These are phyloP conservation scores for Aspergillus puulaauensis DNA, from an alignment of 2,329 filamentous ascomycete species.

Conservation along the genomic window DNA sequence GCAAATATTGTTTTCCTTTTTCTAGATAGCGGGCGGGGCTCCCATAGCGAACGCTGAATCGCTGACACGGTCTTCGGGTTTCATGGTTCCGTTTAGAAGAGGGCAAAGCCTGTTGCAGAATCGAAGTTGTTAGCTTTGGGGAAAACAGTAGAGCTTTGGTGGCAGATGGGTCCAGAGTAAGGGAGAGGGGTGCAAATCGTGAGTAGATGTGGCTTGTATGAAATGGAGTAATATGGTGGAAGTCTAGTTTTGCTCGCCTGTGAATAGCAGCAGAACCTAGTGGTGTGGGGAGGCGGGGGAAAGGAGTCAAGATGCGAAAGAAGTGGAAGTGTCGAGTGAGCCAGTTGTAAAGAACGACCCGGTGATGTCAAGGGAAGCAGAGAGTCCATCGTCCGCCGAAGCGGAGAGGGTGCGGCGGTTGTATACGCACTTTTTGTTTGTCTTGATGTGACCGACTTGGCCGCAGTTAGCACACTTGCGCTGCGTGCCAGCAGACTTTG, in stretches of 20 bases:
- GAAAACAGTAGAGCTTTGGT: neutral
- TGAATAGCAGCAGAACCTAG: neutral
- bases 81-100: conserved; percentile 79
- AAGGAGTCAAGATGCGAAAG: neutral
- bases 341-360: neutral
- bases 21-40: conserved; percentile 33
- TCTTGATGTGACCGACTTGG: conserved; percentile 96
- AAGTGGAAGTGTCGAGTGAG: conserved; percentile 20
- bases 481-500: conserved; percentile 64
- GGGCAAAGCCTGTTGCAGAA: conserved; percentile 67
- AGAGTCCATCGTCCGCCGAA: neutral
- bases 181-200: neutral
- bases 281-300: neutral
- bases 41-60: conserved; percentile 51
- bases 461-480: conserved; percentile 98
- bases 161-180: neutral
- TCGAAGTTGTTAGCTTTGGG: conserved; percentile 7
- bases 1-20: neutral
- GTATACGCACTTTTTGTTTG: conserved; percentile 82
- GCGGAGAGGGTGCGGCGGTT: neutral
- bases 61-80: conserved; percentile 50
- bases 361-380: conserved; percentile 7
- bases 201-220: neutral
- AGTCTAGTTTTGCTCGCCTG: neutral
- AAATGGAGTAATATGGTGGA: conserved; percentile 1